Evolutionary conservation across 2,329 filamentous ascomycete genomes (phyloP).

Genomic region (Colletotrichum noveboracense): DNA sequence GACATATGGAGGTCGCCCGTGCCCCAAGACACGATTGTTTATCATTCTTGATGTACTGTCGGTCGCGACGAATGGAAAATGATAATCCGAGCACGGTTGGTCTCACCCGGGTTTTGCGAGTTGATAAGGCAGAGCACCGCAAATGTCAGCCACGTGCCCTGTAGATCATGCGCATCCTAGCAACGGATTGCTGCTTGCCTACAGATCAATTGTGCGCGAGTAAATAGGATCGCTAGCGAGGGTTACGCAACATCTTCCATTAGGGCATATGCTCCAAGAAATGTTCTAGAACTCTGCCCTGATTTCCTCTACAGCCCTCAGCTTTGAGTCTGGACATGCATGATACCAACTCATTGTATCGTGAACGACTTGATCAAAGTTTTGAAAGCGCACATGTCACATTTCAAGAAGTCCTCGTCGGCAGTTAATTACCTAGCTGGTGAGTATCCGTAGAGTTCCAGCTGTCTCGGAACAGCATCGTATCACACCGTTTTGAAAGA

Average conservation of each 20-base stretch:
- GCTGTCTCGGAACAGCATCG: not conserved
- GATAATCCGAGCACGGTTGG: not conserved
- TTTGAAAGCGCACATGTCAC: not conserved
- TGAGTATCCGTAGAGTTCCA: not conserved
- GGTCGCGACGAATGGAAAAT: not conserved
- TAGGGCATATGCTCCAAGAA: accelerated
- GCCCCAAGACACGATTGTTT: not conserved
- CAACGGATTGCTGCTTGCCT: not conserved
- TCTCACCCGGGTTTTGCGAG: not conserved
- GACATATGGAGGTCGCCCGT: not conserved
- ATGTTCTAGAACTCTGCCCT: not conserved
- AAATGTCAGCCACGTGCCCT: not conserved
- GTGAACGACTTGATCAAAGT: not conserved
- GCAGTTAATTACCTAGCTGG: not conserved
- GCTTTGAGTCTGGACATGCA: not conserved
- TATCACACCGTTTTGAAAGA: accelerated
- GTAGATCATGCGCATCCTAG: not conserved
- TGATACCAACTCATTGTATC: not conserved
- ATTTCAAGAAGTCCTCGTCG: accelerated
- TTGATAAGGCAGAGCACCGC: not conserved
- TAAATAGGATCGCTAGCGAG: not conserved
- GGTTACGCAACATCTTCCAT: not conserved
- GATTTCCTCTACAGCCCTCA: not conserved
- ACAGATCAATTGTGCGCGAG: not conserved
- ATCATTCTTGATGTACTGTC: not conserved